Percentiles rank a stretch among this genome's conserved stretches.
Evolutionary conservation across 2,329 filamentous ascomycete genomes (phyloP).

Genomic region (Alternaria conjuncta): DNA sequence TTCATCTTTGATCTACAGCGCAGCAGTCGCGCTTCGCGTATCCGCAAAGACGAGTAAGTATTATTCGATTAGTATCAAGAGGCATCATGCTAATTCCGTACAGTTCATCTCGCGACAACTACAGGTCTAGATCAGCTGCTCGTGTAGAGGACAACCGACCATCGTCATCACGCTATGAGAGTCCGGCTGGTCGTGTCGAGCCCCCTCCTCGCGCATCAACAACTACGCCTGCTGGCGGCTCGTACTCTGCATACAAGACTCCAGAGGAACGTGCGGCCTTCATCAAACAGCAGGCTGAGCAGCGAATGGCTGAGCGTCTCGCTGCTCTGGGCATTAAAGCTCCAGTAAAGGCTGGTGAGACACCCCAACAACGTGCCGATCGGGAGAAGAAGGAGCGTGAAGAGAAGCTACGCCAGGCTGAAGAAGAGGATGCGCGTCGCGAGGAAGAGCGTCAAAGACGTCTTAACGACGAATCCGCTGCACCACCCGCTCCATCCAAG

Average conservation of each 20-base stretch:
- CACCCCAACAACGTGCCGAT: slow-evolving; percentile 81
- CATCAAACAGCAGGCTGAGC: slow-evolving; percentile 96
- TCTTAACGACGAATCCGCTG: slow-evolving; percentile 75
- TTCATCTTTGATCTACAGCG: slow-evolving; percentile 97
- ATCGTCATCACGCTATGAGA: slow-evolving; percentile 56
- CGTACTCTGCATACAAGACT: slow-evolving; percentile 85
- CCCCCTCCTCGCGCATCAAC: slow-evolving; percentile 63
- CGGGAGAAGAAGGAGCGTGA: slow-evolving; percentile 87
- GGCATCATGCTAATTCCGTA: slow-evolving; percentile 15
- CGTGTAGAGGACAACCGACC: slow-evolving; percentile 46
- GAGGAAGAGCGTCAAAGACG: slow-evolving; percentile 86
- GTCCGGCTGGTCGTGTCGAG: slow-evolving; percentile 53
- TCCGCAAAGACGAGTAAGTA: slow-evolving; percentile 67
- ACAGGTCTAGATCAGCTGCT: slow-evolving; percentile 46
- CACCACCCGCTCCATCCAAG: slow-evolving; percentile 62
- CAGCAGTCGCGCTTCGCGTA: slow-evolving; percentile 76
- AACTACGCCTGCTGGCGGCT: slow-evolving; percentile 63
- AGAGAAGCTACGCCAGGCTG: slow-evolving; percentile 84
- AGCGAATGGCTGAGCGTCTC: slow-evolving; percentile 94
- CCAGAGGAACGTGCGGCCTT: slow-evolving; percentile 93
- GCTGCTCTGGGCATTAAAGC: slow-evolving; percentile 92
- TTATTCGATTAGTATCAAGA: background rate
- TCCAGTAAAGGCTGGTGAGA: slow-evolving; percentile 79
- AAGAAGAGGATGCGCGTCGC: slow-evolving; percentile 89
- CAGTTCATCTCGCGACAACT: slow-evolving; percentile 40